Evolutionary conservation across 768 basidiomycete genomes (phyloP).

Genomic region (Russula vinacea): DNA sequence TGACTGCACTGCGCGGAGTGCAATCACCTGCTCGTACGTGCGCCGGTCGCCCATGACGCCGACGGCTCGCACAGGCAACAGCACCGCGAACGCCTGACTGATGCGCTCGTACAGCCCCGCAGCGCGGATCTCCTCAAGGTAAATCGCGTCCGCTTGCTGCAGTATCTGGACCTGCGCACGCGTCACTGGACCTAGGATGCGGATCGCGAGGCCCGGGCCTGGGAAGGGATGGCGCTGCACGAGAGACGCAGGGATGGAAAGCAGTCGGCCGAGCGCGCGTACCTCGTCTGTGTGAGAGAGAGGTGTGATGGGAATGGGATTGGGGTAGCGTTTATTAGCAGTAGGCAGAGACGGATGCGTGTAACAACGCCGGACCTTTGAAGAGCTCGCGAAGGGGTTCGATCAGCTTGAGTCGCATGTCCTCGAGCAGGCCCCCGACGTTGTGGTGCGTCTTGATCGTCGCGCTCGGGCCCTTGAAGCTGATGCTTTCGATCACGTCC

Average conservation of each 20-base stretch:
- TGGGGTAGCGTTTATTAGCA: background rate
- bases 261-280: constrained; percentile 83
- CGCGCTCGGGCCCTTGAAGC: constrained; percentile 97
- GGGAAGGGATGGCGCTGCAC: constrained; percentile 99
- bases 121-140: constrained; percentile 95
- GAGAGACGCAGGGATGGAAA: constrained; percentile 87
- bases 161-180: constrained; percentile 88
- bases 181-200: constrained; percentile 93
- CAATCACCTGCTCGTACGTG: constrained; percentile 97
- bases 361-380: constrained; percentile 63
- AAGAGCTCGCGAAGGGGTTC: constrained; percentile 96
- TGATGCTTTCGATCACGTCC: constrained; percentile 98
- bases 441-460: constrained; percentile 99
- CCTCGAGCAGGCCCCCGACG: constrained; percentile 90
- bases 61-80: constrained; percentile 93
- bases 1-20: constrained; percentile 91
- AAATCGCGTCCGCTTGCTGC: constrained; percentile 91
- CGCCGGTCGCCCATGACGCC: constrained; percentile 97
- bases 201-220: constrained; percentile 95
- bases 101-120: constrained; percentile 92
- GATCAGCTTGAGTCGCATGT: constrained; percentile 99
- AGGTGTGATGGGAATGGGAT: background rate
- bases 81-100: constrained; percentile 93
- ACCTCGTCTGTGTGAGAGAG: constrained; percentile 75
- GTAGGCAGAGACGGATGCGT: background rate